Evolutionary conservation across 2,329 filamentous ascomycete genomes (phyloP).

Genomic region (Celoporthe dispersa): DNA sequence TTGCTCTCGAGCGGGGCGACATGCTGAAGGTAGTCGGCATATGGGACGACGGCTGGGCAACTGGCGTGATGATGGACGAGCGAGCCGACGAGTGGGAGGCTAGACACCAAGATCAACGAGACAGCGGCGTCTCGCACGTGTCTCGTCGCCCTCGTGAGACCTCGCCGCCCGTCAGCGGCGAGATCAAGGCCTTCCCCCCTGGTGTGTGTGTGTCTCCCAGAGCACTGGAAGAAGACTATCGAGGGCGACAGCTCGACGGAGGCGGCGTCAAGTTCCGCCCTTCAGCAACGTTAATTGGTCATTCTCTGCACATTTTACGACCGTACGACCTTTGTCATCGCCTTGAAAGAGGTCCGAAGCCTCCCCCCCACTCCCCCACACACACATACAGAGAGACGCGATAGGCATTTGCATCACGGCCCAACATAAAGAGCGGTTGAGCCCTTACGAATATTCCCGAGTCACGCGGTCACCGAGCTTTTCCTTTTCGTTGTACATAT

Average conservation of each 20-base stretch:
- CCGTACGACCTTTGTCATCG: slow-evolving; percentile 33
- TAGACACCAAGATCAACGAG: slow-evolving; percentile 76
- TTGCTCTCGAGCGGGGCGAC: slow-evolving; percentile 89
- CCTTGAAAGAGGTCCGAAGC: slow-evolving; percentile 30
- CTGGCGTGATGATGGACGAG: slow-evolving; percentile 81
- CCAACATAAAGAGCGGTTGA: slow-evolving; percentile 7
- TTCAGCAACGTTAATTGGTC: slow-evolving; percentile 33
- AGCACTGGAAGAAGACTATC: slow-evolving; percentile 96
- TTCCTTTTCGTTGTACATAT: slow-evolving; percentile 20
- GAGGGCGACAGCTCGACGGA: slow-evolving; percentile 81
- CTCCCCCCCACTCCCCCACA: too few relatives aligned
- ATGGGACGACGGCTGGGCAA: slow-evolving; percentile 99
- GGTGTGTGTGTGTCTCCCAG: slow-evolving; percentile 92
- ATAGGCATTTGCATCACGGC: slow-evolving; percentile 18
- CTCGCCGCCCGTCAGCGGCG: slow-evolving; percentile 71
- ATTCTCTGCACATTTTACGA: slow-evolving; percentile 4
- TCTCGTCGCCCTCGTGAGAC: slow-evolving; percentile 62
- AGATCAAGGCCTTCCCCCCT: slow-evolving; percentile 98
- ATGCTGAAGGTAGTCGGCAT: slow-evolving; percentile 99
- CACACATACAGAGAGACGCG: slow-evolving; percentile 8
- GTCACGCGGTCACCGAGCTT: slow-evolving; percentile 1
- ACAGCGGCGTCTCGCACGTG: slow-evolving; percentile 90
- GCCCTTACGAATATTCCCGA: slow-evolving; percentile 6
- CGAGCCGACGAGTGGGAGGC: slow-evolving; percentile 88
- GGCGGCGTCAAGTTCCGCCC: slow-evolving; percentile 53